A percentile compares a stretch with the other conserved stretches of the same genome.
These are phyloP conservation scores for Candida taoyuanica DNA, from an alignment of 805 yeast genomes.

Conservation along the genomic window DNA sequence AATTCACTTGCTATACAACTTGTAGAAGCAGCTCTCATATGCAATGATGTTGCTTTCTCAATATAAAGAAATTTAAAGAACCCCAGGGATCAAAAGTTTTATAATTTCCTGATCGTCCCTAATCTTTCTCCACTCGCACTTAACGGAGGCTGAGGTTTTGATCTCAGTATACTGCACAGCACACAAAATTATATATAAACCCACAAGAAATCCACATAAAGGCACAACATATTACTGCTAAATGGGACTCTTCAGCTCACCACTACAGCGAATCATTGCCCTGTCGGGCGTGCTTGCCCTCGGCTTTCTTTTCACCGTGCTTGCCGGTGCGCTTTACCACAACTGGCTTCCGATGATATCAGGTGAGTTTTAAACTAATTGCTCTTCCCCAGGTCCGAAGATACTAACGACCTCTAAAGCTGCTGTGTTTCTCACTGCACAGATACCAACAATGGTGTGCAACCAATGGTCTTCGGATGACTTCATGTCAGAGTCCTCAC, in stretches of 20 bases:
- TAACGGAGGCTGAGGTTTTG: slow-evolving; percentile 5
- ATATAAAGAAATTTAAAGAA: no score
- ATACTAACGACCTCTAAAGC: no score
- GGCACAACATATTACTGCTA: no score
- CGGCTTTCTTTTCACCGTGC: slow-evolving; percentile 70
- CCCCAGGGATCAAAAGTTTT: background rate
- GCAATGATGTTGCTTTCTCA: no score
- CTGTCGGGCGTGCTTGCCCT: slow-evolving; percentile 70
- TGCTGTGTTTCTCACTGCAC: slow-evolving; percentile 48
- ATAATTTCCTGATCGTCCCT: no score
- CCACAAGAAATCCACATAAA: no score
- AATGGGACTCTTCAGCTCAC: slow-evolving; percentile 28
- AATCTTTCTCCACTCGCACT: no score
- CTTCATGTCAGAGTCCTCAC: slow-evolving; percentile 44
- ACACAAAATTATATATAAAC: no score
- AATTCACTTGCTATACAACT: no score
- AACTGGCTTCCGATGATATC: slow-evolving; percentile 76
- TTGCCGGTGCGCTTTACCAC: slow-evolving; percentile 70
- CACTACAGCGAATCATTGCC: slow-evolving; percentile 67
- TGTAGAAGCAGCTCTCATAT: no score
- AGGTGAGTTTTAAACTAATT: slow-evolving; percentile 35
- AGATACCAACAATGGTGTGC: slow-evolving; percentile 52
- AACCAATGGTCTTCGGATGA: slow-evolving; percentile 44
- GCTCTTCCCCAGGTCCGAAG: no score
- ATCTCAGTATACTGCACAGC: no score